Evolutionary conservation across 2,329 filamentous ascomycete genomes (phyloP).

Genomic region (Magnaporthiopsis poae): DNA sequence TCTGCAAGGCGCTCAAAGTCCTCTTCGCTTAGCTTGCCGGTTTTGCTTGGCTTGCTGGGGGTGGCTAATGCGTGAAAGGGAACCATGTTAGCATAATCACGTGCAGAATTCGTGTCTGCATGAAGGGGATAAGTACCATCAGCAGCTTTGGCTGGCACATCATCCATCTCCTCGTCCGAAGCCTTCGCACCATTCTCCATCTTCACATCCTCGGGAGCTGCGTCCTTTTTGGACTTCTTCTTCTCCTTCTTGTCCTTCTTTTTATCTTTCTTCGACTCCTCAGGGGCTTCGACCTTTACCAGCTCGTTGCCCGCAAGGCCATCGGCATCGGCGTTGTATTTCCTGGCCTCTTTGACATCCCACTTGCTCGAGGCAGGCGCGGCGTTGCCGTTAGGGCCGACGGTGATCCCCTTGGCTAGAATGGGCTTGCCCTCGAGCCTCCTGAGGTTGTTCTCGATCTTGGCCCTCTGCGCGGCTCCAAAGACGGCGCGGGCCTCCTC

Average conservation of each 20-base stretch:
- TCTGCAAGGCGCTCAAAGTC: constrained; percentile 53
- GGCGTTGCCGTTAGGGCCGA: constrained; percentile 62
- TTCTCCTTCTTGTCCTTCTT: constrained; percentile 32
- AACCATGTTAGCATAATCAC: not conserved
- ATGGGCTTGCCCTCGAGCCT: constrained; percentile 84
- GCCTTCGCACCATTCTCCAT: constrained; percentile 12
- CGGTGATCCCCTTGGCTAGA: constrained; percentile 62
- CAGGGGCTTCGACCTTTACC: constrained; percentile 35
- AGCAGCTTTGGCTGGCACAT: constrained; percentile 9
- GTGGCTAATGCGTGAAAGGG: constrained; percentile 12
- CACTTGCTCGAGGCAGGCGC: constrained; percentile 61
- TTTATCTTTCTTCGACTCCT: constrained; percentile 19
- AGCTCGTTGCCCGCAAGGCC: constrained; percentile 63
- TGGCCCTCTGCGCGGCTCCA: constrained; percentile 61
- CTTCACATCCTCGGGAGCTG: constrained; percentile 14
- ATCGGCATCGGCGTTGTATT: constrained; percentile 92
- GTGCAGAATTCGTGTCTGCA: not conserved
- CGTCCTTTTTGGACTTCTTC: constrained; percentile 17
- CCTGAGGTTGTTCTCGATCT: constrained; percentile 66
- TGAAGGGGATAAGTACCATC: constrained; percentile 9
- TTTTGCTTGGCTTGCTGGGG: constrained; percentile 16
- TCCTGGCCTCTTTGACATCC: constrained; percentile 82
- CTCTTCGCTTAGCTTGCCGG: constrained; percentile 40
- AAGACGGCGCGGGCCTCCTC: constrained; percentile 83
- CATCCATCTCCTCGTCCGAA: constrained; percentile 8